A percentile compares a stretch with the other conserved stretches of the same genome.
Conservation (phyloP, 768 basidiomycete genomes). For the Suillus placidus region DNA sequence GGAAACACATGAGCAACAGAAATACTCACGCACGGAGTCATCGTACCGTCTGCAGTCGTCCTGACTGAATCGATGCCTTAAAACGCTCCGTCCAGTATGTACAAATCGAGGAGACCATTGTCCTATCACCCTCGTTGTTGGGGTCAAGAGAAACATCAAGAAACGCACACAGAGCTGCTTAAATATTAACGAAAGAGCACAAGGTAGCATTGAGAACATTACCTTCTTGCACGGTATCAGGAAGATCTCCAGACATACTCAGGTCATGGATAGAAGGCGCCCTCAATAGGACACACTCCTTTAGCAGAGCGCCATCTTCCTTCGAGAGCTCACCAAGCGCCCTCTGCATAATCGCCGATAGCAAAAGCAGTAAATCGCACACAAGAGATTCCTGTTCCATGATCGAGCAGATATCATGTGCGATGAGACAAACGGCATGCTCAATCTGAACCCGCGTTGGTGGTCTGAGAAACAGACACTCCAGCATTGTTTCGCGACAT, state of each 20-base stretch:
- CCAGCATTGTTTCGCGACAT: slow-evolving; percentile 39
- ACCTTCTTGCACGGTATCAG: slow-evolving; percentile 40
- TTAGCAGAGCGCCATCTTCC: slow-evolving; percentile 39
- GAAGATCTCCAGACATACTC: slow-evolving; percentile 34
- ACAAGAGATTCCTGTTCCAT: slow-evolving; percentile 25
- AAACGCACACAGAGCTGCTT: slow-evolving; percentile 46
- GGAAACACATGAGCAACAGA: neutral
- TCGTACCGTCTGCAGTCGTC: neutral
- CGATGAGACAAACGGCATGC: slow-evolving; percentile 40
- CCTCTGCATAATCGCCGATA: slow-evolving; percentile 40
- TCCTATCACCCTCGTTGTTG: slow-evolving; percentile 38
- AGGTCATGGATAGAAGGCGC: slow-evolving; percentile 36
- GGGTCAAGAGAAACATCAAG: slow-evolving; percentile 43
- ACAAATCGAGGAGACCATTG: slow-evolving; percentile 43
- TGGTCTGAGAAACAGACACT: slow-evolving; percentile 30
- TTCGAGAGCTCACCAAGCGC: slow-evolving; percentile 31
- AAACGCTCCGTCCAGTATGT: slow-evolving; percentile 42
- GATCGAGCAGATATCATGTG: slow-evolving; percentile 36
- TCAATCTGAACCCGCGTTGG: slow-evolving; percentile 36
- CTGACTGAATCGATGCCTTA: neutral
- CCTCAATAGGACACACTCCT: slow-evolving; percentile 42
- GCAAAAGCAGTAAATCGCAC: slow-evolving; percentile 39
- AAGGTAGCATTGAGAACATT: neutral
- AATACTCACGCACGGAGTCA: neutral
- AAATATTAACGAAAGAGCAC: slow-evolving; percentile 8